Evolutionary conservation across 257 asterid genomes (phyloP).

Genomic region (Capsicum pubescens): DNA sequence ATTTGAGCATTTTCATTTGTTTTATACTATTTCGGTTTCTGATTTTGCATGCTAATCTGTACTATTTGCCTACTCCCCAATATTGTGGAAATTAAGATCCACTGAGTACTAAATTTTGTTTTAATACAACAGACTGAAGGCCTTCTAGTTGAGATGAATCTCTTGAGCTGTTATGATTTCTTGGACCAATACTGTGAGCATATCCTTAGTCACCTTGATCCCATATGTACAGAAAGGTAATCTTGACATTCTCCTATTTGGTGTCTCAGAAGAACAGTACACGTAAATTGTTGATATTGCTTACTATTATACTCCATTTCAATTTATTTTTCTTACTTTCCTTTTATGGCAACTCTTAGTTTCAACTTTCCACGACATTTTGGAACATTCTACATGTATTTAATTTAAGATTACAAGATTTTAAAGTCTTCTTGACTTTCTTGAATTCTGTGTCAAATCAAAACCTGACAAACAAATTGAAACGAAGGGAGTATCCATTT

Average conservation of each 20-base stretch:
- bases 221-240: constrained; percentile 70
- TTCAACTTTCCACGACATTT: no score
- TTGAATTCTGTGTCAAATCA: no score
- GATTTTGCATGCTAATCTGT: not conserved
- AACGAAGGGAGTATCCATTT: not conserved
- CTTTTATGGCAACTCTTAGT: no score
- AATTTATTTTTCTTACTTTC: no score
- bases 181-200: constrained; percentile 59
- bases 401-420: no score
- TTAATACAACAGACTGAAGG: constrained; percentile 62
- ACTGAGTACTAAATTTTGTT: not conserved
- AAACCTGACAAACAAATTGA: no score
- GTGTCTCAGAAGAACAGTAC: not conserved
- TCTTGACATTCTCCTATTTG: not conserved
- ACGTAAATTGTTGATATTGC: not conserved
- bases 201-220: constrained; percentile 52
- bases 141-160: constrained; percentile 60
- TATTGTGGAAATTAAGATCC: not conserved
- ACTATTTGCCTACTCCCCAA: not conserved
- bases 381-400: no score
- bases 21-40: not conserved
- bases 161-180: constrained; percentile 62
- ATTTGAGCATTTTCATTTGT: not conserved
- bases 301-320: not conserved
- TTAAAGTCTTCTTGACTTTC: no score